Evolutionary conservation across 306 rosid species (phyloP).

Genomic region (Comarum palustre): DNA sequence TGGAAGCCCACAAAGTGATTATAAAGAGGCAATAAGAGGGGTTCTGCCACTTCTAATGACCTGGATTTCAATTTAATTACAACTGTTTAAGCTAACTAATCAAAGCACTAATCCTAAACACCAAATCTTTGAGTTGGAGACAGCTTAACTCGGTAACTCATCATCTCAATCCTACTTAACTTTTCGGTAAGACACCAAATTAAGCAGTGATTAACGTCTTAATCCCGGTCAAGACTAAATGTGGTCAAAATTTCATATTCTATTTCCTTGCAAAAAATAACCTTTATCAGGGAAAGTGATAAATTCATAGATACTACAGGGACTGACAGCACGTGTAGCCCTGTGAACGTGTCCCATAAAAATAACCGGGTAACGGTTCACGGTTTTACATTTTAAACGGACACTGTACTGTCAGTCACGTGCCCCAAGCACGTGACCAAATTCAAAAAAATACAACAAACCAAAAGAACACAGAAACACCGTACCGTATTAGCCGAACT

Average conservation of each 20-base stretch:
- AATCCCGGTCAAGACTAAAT: not conserved
- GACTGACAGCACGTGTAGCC: conserved; percentile 7
- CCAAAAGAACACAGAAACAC: conserved; percentile 1
- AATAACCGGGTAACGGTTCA: conserved; percentile 1
- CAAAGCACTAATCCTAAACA: not conserved
- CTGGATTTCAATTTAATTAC: no score
- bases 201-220: not conserved
- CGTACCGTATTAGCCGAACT: not conserved
- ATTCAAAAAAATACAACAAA: not conserved
- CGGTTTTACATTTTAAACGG: not conserved
- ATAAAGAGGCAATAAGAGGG: no score
- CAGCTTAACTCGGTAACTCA: no score
- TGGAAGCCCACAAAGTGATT: no score
- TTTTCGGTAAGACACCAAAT: not conserved
- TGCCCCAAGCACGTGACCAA: not conserved
- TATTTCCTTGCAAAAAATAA: not conserved
- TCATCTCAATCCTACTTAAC: not conserved
- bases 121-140: not conserved
- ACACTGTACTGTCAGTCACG: conserved; percentile 4
- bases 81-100: not conserved
- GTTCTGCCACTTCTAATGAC: not conserved
- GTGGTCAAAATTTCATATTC: not conserved
- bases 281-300: not conserved
- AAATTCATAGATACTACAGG: not conserved
- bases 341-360: conserved; percentile 8